phyloP scores from a whole-genome alignment of 1,284 basidiomycete species.

The Boletus nobilissimus region DNA sequence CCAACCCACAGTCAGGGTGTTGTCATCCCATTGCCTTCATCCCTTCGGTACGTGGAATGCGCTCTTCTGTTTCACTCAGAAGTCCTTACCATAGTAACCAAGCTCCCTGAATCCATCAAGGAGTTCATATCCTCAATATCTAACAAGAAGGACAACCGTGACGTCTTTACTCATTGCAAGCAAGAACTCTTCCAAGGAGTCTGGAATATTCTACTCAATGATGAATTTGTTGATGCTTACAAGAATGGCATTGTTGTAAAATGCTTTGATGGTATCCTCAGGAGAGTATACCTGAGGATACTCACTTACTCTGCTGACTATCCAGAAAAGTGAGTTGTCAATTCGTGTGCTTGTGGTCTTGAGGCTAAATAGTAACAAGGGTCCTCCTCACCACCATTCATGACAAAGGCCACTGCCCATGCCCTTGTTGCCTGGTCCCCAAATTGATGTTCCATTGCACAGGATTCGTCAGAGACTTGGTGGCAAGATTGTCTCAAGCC shows the following conservation, averaged over 20 bases:
- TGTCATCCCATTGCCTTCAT: conserved; percentile 8
- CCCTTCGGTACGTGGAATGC: neutral
- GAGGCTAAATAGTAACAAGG: too few relatives aligned
- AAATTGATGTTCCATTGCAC: neutral
- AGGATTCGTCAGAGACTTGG: neutral
- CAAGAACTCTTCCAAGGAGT: too few relatives aligned
- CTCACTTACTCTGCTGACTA: too few relatives aligned
- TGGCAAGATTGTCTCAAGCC: neutral
- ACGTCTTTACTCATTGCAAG: neutral
- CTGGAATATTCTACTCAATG: too few relatives aligned
- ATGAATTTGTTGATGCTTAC: too few relatives aligned
- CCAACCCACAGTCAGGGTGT: too few relatives aligned
- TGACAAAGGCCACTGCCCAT: conserved; percentile 6
- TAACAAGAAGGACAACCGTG: neutral
- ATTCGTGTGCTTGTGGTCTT: too few relatives aligned
- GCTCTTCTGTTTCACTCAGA: too few relatives aligned
- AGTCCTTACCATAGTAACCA: neutral
- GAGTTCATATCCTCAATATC: neutral
- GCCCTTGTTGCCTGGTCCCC: neutral
- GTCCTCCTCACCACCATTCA: neutral
- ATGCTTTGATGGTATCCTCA: too few relatives aligned
- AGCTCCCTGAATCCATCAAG: conserved; percentile 16
- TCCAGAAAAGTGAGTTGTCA: too few relatives aligned
- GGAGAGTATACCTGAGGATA: too few relatives aligned
- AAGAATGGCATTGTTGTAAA: too few relatives aligned